phyloP scores from a whole-genome alignment of 163 green algal genomes.

The Scenedesmus sp. region DNA sequence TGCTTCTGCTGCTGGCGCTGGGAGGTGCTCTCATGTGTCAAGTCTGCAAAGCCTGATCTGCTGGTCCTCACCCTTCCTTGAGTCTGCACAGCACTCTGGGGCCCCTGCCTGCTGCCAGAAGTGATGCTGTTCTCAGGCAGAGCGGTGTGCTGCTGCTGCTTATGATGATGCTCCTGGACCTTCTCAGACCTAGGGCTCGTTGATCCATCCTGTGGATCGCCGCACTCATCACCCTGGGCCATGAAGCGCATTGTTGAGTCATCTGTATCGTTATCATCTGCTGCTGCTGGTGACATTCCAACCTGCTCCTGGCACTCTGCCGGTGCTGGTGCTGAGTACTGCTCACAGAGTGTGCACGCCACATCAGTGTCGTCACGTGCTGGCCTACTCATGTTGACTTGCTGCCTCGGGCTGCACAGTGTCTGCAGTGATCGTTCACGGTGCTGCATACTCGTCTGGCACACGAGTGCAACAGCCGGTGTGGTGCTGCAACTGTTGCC shows the following conservation, averaged over 20 bases:
- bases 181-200: background rate
- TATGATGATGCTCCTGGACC: background rate
- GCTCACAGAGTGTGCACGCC: background rate
- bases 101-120: background rate
- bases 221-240: background rate
- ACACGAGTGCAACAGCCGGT: conserved; percentile 1
- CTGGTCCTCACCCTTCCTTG: background rate
- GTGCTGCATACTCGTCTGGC: conserved; percentile 24
- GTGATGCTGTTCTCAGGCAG: background rate
- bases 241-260: background rate
- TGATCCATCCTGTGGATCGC: background rate
- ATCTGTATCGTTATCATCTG: background rate
- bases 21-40: background rate
- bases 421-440: background rate
- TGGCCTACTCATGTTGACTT: background rate
- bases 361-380: background rate
- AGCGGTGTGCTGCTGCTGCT: background rate
- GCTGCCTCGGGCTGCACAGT: conserved; percentile 14
- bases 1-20: background rate
- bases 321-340: background rate
- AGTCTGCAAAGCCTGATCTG: background rate
- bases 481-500: background rate
- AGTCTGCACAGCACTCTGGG: background rate
- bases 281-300: background rate
- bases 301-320: background rate